phyloP scores from a whole-genome alignment of 2,329 filamentous ascomycete species.

The Trichoderma lentiforme region DNA sequence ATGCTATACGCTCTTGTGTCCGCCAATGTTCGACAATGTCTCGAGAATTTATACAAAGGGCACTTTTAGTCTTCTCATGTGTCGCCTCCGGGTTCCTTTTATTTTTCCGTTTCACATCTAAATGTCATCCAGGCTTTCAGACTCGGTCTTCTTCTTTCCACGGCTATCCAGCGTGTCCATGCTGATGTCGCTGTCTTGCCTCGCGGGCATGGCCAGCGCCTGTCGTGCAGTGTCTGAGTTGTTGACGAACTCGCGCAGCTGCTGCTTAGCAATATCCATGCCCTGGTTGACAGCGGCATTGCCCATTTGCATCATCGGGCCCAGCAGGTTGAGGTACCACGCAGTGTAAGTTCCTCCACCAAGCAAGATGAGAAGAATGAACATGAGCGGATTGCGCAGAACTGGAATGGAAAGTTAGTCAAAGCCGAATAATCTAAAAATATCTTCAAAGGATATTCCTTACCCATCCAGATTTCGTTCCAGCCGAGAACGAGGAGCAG shows the following conservation, averaged over 20 bases:
- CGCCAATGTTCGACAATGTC: not conserved
- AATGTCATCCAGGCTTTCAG: slow-evolving; percentile 62
- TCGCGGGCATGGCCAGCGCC: slow-evolving; percentile 72
- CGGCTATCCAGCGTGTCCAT: slow-evolving; percentile 59
- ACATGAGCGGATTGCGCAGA: slow-evolving; percentile 88
- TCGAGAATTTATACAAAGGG: not conserved
- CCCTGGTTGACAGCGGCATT: slow-evolving; percentile 86
- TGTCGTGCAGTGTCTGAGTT: slow-evolving; percentile 80
- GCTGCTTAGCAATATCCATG: slow-evolving; percentile 86
- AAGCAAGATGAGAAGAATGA: slow-evolving; percentile 78
- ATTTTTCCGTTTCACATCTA: slow-evolving; percentile 27
- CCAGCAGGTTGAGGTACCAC: slow-evolving; percentile 91
- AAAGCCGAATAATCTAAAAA: not conserved
- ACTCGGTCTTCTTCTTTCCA: slow-evolving; percentile 47
- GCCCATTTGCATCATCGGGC: slow-evolving; percentile 91
- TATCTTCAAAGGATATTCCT: slow-evolving; percentile 37
- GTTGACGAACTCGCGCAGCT: slow-evolving; percentile 84
- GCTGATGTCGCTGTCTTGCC: slow-evolving; percentile 48
- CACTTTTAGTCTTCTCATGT: not conserved
- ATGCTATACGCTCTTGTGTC: slow-evolving; percentile 4
- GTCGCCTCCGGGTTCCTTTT: not conserved
- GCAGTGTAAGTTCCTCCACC: slow-evolving; percentile 80
- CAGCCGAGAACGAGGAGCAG: slow-evolving; percentile 88
- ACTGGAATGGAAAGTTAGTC: slow-evolving; percentile 50
- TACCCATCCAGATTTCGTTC: slow-evolving; percentile 95